Conservation (phyloP, 1,284 basidiomycete genomes). For the Sporisorium iseilematis-ciliati region DNA sequence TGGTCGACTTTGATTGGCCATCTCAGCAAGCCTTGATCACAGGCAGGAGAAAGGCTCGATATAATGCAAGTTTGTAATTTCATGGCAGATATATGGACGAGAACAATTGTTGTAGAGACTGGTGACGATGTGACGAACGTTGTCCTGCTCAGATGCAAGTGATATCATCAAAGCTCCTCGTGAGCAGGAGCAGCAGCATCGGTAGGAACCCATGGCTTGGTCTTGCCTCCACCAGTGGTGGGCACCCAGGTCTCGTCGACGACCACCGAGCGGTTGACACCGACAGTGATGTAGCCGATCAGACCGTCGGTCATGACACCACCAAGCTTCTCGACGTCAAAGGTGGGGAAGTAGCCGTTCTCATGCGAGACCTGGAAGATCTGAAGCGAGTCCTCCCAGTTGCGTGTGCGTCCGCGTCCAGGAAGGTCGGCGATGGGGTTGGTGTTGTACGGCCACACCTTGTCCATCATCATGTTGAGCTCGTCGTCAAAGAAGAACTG, state of each 20-base stretch:
- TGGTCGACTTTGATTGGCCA: neutral
- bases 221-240: slow-evolving; percentile 44
- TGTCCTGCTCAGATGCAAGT: neutral
- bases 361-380: slow-evolving; percentile 71
- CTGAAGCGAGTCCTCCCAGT: slow-evolving; percentile 72
- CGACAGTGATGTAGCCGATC: slow-evolving; percentile 71
- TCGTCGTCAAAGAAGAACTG: slow-evolving; percentile 79
- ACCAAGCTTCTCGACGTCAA: slow-evolving; percentile 71
- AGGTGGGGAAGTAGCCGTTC: slow-evolving; percentile 70
- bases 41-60: slow-evolving; percentile 8
- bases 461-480: slow-evolving; percentile 72
- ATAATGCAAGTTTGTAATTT: slow-evolving; percentile 4
- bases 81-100: neutral
- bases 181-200: slow-evolving; percentile 25
- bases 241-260: slow-evolving; percentile 58
- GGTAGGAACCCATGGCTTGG: slow-evolving; percentile 39
- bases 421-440: slow-evolving; percentile 70
- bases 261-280: slow-evolving; percentile 65
- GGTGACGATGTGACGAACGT: neutral
- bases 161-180: slow-evolving; percentile 35
- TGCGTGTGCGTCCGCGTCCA: slow-evolving; percentile 70
- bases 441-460: slow-evolving; percentile 70
- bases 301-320: slow-evolving; percentile 71
- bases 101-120: slow-evolving; percentile 4
- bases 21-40: neutral